Evolutionary conservation across 1,284 basidiomycete genomes (phyloP), one percentile per base, ranked within the genome.

Genomic region (Pseudozyma flocculosa): DNA sequence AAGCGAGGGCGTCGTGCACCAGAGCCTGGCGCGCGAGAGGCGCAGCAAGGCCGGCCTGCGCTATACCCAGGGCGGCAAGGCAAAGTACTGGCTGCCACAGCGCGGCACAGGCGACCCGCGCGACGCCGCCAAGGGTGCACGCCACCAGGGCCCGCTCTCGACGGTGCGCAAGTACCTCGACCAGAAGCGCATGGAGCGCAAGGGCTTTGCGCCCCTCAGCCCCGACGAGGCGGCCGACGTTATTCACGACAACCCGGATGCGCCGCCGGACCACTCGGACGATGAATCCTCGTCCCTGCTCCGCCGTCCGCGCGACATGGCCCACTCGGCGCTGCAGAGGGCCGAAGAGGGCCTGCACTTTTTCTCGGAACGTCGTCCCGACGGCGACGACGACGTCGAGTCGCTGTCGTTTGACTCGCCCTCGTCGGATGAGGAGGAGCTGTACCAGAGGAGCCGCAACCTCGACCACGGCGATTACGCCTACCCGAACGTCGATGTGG

Each of bases 401-500:
- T 56, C 84, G 74, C 74, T 90, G 39, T 83, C 83, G 17, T 88
- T 88, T 68, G 85, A 84, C 3, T 85, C 85, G 34, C 73, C 83
- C 53, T 82, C 87, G 65, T 80, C 83, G 37, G 81, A 80, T 54
- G 86, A 92, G 78, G 66, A 76, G 24, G 85, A 89, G 57, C 79
- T 92, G 40, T 93, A 87, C 70, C 80, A 79, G 18, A 82, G 88
- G 45, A 86, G 87, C 69, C 83, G 85, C 66, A 82, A 84, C 61
- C 87, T 90, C 49, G 80, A 91, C 21, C 92, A 94, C 70, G 95
- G 94, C 10, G 92, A 96, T 80, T 92, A 92, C 73, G 86, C 88
- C 66, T 95, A 94, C 76, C 90, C 90, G 0, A 87, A 86, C 62
- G 87, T 93, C 54, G 92, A 93, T 71, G 86, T 90, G 34, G 90